Evolutionary conservation across 352 stramenopile genomes (phyloP), one percentile per base, ranked within the genome.

Genomic region (Albugo candida): DNA sequence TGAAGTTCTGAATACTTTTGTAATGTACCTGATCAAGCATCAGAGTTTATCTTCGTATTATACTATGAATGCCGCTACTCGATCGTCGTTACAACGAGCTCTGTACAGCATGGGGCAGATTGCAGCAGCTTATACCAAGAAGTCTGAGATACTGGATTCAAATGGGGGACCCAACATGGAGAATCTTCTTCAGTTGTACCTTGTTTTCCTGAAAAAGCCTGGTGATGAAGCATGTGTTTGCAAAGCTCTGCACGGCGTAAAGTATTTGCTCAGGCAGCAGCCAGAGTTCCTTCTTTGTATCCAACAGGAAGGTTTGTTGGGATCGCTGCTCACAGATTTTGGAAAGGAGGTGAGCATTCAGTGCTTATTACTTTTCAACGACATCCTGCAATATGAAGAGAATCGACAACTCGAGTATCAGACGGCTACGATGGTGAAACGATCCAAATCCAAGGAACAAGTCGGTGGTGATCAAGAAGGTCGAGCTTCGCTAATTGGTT

Each of bases 401-500:
- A 48, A 67, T 10, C 79, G 77, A 13, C 24, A 31, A 31, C 51
- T 87, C 17, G 72, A 79, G 53, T 70, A 73, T 17, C 52, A 58
- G 31, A 59, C 60, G 24, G 67, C 55, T 27, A 68, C 68, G 53
- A 58, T 67, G 41, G 54, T 52, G n/a, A 62, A 64, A 43, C 84
- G 73, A 45, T 80, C 60, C 34, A 86, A 81, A 47, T 31, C 24
- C 8, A 63, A 77, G 36, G 56, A 79, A 8, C 74, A 88, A 56
- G 69, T 92, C 18, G 69, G 81, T 56, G 76, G 79, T n/a, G 79
- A 92, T 38, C 79, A 89, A 54, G 75, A 89, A 64, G 74, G 70
- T 13, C 76, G 88, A 27, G 74, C 74, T 16, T 79, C 74, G 6
- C 62, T 89, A n/a, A 88, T 92, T 37, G 79, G 77, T 21, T 77